Evolutionary conservation across 1,284 basidiomycete genomes (phyloP), one percentile per base, ranked within the genome.

Genomic region (Microbotryum silenes-acaulis): DNA sequence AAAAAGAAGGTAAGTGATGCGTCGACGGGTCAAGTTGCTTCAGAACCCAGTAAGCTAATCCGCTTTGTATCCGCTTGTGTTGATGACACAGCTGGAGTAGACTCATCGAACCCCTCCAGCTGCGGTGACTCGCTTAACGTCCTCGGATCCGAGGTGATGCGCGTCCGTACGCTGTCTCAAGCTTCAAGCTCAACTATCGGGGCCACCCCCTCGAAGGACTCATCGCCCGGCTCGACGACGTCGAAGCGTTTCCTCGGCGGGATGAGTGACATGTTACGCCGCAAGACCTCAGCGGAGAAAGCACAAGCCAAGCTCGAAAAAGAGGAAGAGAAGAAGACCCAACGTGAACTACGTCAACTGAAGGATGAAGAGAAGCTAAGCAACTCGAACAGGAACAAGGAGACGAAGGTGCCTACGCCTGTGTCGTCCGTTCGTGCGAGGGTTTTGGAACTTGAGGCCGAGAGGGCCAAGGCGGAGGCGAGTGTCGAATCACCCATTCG

Each of bases 381-480:
- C 29, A 27, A 25, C n/a, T 59, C 31, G 18, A 44, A 53, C 25
- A 8, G 46, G 29, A 27, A 48, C 12, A 50, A 23, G 45, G 59
- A 57, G 47, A 49, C 33, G 3, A 42, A 51, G 44, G 18, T 27
- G 3, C 62, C 63, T 5, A 64, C 53, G n/a, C 60, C 57, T 6
- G 66, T 67, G 0, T 60, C 57, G n/a, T 65, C 54, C 46, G 66
- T 67, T 31, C 64, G 61, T 46, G 57, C 48, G 44, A 49, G 66
- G 2, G 66, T 67, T 1, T 49, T 57, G 27, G 66, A 67, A 42
- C 52, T 67, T n/a, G 65, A 67, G 46, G 58, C 44, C 31, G 60
- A 58, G 59, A 29, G 12, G 29, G 18, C 20, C 33, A 12, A 42
- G 33, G 21, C 10, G 23, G 3, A 62, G 50, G 20, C 48, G 31